A percentile compares a stretch with the other conserved stretches of the same genome.
Evolutionary conservation across 2,329 filamentous ascomycete species (phyloP).

Genomic region (Biscogniauxia sp.): DNA sequence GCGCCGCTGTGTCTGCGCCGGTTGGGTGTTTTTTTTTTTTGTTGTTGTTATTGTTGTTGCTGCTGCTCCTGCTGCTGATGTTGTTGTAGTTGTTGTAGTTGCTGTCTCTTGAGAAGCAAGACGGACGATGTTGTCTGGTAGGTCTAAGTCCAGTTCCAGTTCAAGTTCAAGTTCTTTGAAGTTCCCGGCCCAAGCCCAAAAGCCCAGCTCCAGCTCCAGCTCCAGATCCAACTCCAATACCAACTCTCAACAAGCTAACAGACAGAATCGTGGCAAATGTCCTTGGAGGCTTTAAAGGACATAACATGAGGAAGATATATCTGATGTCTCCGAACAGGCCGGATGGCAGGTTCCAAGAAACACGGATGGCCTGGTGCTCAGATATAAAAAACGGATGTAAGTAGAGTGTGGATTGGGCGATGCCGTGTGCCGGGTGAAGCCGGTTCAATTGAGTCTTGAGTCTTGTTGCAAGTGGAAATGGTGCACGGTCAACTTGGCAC

Average conservation of each 20-base stretch:
- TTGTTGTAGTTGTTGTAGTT: too few species aligned
- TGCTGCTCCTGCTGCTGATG: too few species aligned
- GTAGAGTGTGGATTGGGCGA: not conserved
- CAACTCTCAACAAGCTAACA: not conserved
- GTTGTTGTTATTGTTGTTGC: too few species aligned
- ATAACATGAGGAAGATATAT: not conserved
- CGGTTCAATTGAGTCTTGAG: not conserved
- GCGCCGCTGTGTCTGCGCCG: constrained; percentile 18
- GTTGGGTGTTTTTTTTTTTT: not conserved
- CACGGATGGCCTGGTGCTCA: not conserved
- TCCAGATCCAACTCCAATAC: too few species aligned
- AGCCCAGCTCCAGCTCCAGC: too few species aligned
- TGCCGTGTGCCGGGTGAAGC: not conserved
- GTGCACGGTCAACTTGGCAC: not conserved
- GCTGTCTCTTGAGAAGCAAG: not conserved
- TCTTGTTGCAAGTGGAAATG: not conserved
- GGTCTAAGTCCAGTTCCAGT: too few species aligned
- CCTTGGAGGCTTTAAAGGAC: not conserved
- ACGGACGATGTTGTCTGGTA: too few species aligned
- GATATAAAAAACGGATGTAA: not conserved
- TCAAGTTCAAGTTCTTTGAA: too few species aligned
- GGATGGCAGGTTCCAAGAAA: too few species aligned
- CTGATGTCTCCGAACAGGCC: too few species aligned
- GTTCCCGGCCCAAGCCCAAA: too few species aligned
- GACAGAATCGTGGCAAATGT: not conserved